phyloP scores from a whole-genome alignment of 177 flowering plant species.

The Vitis hybrid region DNA sequence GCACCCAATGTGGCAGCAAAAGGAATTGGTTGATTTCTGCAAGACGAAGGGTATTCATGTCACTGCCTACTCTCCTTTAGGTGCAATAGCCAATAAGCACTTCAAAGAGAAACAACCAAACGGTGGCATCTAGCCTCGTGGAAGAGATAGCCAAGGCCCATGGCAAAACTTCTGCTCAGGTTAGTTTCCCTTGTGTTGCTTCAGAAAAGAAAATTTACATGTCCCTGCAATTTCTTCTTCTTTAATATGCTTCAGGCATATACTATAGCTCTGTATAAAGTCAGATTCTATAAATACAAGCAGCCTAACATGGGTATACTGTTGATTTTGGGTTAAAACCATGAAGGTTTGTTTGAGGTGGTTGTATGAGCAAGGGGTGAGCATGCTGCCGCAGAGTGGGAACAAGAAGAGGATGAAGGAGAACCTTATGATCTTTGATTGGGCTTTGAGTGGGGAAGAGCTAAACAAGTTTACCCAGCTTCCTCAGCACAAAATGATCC shows the following conservation, averaged over 20 bases:
- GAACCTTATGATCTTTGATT: conserved; percentile 2
- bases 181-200: neutral
- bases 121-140: neutral
- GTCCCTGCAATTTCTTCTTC: no score
- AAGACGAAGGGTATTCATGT: conserved; percentile 15
- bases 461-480: no score
- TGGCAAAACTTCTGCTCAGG: conserved; percentile 9
- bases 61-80: conserved; percentile 21
- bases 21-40: conserved; percentile 16
- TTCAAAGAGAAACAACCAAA: neutral
- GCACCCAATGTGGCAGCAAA: conserved; percentile 23
- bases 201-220: no score
- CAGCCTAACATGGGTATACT: no score
- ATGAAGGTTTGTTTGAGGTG: conserved; percentile 8
- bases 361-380: conserved; percentile 13
- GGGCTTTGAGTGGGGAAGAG: conserved; percentile 3
- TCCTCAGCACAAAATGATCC: no score
- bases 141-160: conserved; percentile 4
- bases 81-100: conserved; percentile 11
- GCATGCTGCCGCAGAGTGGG: conserved; percentile 7
- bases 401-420: conserved; percentile 12
- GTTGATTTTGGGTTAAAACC: no score
- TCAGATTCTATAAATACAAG: no score
- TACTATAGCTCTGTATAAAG: no score
- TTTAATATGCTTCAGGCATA: no score